Evolutionary conservation across 192 early-diverging fungal species (phyloP), one percentile per base, ranked within the genome.

Genomic region (Coemansia sp.): DNA sequence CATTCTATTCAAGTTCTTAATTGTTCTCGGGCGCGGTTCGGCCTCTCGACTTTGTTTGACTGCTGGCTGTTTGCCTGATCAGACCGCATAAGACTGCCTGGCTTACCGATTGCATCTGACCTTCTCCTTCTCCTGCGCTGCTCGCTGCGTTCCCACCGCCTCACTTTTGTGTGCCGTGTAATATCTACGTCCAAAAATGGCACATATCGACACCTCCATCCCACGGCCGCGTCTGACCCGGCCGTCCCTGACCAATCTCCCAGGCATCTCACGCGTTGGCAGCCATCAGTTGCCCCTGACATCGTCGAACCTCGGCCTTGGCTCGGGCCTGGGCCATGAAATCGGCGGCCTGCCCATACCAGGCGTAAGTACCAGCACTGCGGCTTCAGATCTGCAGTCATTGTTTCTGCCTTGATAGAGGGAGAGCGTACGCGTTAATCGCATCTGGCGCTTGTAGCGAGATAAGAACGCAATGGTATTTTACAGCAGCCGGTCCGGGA

Each of bases 181-280:
- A 39, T 15, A 8, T 2, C 19, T 17, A 8, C 8, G 38, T 17
- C 17, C 17, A 17, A 7, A 39, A 2, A 73, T 73, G 70, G 58
- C 70, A 12, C 54, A 61, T 19, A 50, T 73, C 38, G 70, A 73
- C 32, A 58, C 70, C 9, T 61, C 34, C n/a, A 26, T 49, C 14
- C 38, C 53, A 29, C 71, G 44, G 47, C 53, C 64, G 26, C 50
- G 56, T 11, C 46, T 74, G 23, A 60, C 60, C 27, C 60, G 60
- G 10, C 52, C 64, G 11, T 54, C 64, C 14, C 53, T 62, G 10
- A 39, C 46, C 7, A 53, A 50, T 19, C 41, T 62, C 3, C 51
- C 58, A 2, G 38, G 45, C 14, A 50, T 65, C 25, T 28, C 43
- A 32, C 48, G 60, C 11, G 36, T 49, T 6, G 46, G 54, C 22